Evolutionary conservation across 441 rosid genomes (phyloP), one percentile per base, ranked within the genome.

Genomic region (Geranium incanum): DNA sequence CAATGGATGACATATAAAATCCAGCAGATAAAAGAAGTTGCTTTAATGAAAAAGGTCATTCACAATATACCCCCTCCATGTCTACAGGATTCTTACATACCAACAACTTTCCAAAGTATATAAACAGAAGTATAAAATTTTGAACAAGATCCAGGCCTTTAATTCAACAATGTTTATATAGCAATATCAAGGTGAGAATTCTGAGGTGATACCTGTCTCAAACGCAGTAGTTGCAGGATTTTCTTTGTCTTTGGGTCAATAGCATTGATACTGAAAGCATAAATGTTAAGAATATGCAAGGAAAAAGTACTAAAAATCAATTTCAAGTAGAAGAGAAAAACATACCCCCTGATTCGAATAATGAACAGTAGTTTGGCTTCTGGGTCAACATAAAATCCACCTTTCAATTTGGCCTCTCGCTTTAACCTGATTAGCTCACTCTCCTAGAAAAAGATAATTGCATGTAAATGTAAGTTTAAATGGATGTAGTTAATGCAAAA

Each of bases 331-430:
- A 5, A 1, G 7, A 6, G 5, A 2, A 7, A 0, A 4, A 16
- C 90, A 52, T 79, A 89, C 94, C 97, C 96, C 67, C 93, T 91
- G 59, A 89, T 91, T 50, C 96, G 84, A 68, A 88, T 70, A 69
- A 91, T 88, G 69, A 89, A 91, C 82, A 91, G 67, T 1, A 91
- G 86, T 76, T 92, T 89, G 2, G 96, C 94, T 79, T 92, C 97
- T 5, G 97, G 96, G 55, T 87, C 86, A 2, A 89, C 97, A 77
- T 91, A 91, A 72, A 89, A 89, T 3, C 92, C 94, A 7, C 97
- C 96, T 63, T 88, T 89, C 63, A 89, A 72, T 81, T 88, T 92
- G 0, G 97, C 97, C 79, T 88, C 90, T 0, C 96, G 85, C 80
- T 88, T 92, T 84, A 92, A 75, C 9, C 67, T 74, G 71, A 88